Base-by-base conservation (phyloP, 768 basidiomycete genomes). In the Infundibulicybe gibba region DNA sequence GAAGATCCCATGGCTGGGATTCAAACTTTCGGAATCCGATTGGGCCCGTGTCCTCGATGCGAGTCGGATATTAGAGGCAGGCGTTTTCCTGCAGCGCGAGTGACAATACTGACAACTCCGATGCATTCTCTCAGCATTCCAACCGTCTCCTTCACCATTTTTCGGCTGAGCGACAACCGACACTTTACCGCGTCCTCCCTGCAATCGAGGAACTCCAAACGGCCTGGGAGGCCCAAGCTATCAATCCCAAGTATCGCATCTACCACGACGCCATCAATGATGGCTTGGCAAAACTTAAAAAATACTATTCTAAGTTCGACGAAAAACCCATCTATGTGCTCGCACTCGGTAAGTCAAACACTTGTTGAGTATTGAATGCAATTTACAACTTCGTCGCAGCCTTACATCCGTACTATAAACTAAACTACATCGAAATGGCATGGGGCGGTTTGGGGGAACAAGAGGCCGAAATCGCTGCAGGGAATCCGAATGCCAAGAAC, bases 371-470 rank as follows among this genome's bases (percentile, higher is more conserved):
- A 40, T 37, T 19, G 15, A n/a, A n/a, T 31, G n/a, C n/a, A n/a
- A n/a, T 25, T 25, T 25, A 3, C 8, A 25, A 25, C 25, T 25
- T 25, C 25, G 4, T 25, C 8, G 3, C 38, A 62, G 61, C 56
- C 1, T 41, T 65, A 11, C 61, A 67, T 32, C 65, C 58, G 0
- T 68, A 65, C 43, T 67, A 56, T 49, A 67, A 66, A n/a, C 49
- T 65, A 0, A 19, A 34, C 0, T 67, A 63, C 44, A 60, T 62
- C 3, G 15, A 57, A 37, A 9, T 52, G 12, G 33, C 41, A 3
- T 67, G 64, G 64, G 63, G 64, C 4, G 54, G 65, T 5, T 43
- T 47, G 0, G 41, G 55, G 1, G 64, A 67, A 34, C 61, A 65
- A 21, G 41, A 21, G 12, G 44, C 33, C 1, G 51, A 54, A 34